Conservation (phyloP, 495 filamentous ascomycete genomes). For the Tuber magnatum region DNA sequence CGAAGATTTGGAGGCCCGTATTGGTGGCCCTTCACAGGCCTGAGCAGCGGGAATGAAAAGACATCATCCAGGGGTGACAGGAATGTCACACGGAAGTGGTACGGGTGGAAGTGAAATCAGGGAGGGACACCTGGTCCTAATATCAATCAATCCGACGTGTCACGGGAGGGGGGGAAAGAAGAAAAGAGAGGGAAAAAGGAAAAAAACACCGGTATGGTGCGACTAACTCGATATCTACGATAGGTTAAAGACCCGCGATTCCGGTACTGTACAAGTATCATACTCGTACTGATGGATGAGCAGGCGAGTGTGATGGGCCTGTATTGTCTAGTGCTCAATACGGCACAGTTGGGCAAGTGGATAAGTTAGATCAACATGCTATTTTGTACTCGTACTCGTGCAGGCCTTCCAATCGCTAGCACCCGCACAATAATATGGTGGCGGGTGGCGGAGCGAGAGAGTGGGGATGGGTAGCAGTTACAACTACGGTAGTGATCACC, state of each 20-base stretch:
- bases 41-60: not conserved
- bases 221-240: conserved; percentile 10
- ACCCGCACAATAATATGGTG: no score
- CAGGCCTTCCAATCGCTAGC: no score
- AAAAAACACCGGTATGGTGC: not conserved
- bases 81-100: conserved; percentile 6
- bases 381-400: not conserved
- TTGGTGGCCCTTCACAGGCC: not conserved
- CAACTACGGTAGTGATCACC: not conserved
- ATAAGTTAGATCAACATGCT: not conserved
- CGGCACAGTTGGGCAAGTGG: not conserved
- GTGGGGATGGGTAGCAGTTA: not conserved
- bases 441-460: not conserved
- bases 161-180: not conserved
- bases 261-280: no score
- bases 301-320: not conserved
- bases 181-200: conserved; percentile 4
- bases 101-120: conserved; percentile 5
- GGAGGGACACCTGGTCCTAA: not conserved
- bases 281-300: no score
- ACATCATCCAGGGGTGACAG: not conserved
- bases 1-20: not conserved
- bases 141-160: conserved; percentile 4
- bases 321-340: not conserved
- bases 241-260: conserved; percentile 20